Evolutionary conservation across 768 basidiomycete genomes (phyloP).

Genomic region (Suillus ampliporus): DNA sequence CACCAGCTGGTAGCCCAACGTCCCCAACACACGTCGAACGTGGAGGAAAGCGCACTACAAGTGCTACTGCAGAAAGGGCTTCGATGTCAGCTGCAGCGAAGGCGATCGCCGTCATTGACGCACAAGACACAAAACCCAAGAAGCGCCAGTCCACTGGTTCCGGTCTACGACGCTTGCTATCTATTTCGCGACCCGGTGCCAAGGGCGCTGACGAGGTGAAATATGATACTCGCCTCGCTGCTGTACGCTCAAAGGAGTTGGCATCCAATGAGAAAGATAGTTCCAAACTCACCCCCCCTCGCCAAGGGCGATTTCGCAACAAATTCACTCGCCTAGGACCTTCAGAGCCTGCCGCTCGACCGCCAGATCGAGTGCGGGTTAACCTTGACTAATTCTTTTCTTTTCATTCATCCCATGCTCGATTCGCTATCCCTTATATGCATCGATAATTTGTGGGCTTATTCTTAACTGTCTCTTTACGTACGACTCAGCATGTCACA

Average conservation of each 20-base stretch:
- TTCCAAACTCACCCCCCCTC: slow-evolving; percentile 15
- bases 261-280: slow-evolving; percentile 20
- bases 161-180: slow-evolving; percentile 38
- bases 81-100: slow-evolving; percentile 59
- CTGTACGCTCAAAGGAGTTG: slow-evolving; percentile 33
- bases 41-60: slow-evolving; percentile 22
- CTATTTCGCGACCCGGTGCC: slow-evolving; percentile 33
- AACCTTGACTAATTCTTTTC: slow-evolving; percentile 36
- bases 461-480: not conserved
- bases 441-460: slow-evolving; percentile 1
- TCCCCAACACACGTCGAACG: slow-evolving; percentile 36
- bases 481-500: slow-evolving; percentile 5
- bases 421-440: slow-evolving; percentile 4
- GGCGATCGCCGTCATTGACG: slow-evolving; percentile 65
- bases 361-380: slow-evolving; percentile 42
- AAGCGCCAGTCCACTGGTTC: slow-evolving; percentile 33
- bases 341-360: slow-evolving; percentile 34
- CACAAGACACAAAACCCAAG: slow-evolving; percentile 47
- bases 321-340: slow-evolving; percentile 33
- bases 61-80: slow-evolving; percentile 30
- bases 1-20: slow-evolving; percentile 31
- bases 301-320: slow-evolving; percentile 35
- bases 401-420: slow-evolving; percentile 22
- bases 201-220: slow-evolving; percentile 36
- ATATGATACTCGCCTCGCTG: slow-evolving; percentile 29